Evolutionary conservation across 805 yeast genomes (phyloP), one percentile per base, ranked within the genome.

Genomic region (Kodamaea kaohsiungensis): DNA sequence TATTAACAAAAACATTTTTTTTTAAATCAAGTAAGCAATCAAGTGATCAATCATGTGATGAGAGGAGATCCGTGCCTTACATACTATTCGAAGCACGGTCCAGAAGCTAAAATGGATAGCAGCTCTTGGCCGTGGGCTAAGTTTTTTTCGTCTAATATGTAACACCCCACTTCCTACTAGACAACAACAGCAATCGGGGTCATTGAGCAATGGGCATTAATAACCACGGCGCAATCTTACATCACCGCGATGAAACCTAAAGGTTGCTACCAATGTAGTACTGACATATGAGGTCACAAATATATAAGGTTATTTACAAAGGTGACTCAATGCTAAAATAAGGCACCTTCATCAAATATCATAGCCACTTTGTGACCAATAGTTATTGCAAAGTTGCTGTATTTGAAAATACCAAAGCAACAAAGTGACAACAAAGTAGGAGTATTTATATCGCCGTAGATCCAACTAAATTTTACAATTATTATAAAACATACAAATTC

Each of bases 401-500:
- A 17, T 45, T 7, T n/a, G 38, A 13, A 19, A 8, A 40, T 7
- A 40, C 19, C 19, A 13, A 40, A 40, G 19, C 45, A 12, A 17
- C 9, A 12, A 17, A 19, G 12, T 17, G 22, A 7, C 7, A 15
- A 15, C 43, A 4, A 16, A 7, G 45, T 16, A 5, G 35, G 37
- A 47, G 49, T 30, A 47, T 30, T 22, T 47, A 33, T 30, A 30
- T 6, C 18, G 15, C 43, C 3, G 38, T n/a, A 47, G 15, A 6
- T 47, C n/a, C 25, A 40, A 13, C 16, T 8, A 43, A 25, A 25
- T 47, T 6, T 48, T 25, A 10, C n/a, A 37, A 16, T 17, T 16
- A 16, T 16, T 19, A 19, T 22, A 16, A 18, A 6, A 30, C 16
- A 47, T 12, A 48, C 53, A 67, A 30, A 16, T 35, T 16, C 48